These are phyloP conservation scores for Paramecium bursaria DNA, from an alignment of 73 alveolate genomes.

Conservation along the genomic window DNA sequence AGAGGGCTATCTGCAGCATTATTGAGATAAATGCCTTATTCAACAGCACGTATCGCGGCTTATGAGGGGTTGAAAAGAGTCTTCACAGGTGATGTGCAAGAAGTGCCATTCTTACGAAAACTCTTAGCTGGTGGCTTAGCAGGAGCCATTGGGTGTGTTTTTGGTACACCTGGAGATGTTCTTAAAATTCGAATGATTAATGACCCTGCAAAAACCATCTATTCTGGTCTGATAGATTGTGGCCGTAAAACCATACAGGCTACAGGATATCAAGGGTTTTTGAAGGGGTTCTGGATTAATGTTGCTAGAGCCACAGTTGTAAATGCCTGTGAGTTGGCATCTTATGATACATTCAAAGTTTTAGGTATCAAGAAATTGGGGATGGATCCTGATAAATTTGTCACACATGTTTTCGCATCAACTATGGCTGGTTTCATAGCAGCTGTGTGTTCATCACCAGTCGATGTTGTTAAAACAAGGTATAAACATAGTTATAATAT, in stretches of 20 bases:
- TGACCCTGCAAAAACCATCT: slow-evolving; percentile 39
- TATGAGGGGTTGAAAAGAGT: slow-evolving; percentile 59
- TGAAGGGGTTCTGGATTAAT: slow-evolving; percentile 33
- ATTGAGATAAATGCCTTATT: slow-evolving; percentile 60
- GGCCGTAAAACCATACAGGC: slow-evolving; percentile 41
- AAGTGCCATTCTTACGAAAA: slow-evolving; percentile 46
- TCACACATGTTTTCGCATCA: slow-evolving; percentile 59
- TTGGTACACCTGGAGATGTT: slow-evolving; percentile 74
- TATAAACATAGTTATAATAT: neutral
- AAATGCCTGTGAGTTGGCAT: slow-evolving; percentile 53
- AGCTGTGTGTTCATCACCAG: slow-evolving; percentile 68
- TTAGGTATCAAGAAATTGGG: neutral
- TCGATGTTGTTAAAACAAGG: slow-evolving; percentile 71
- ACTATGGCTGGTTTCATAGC: slow-evolving; percentile 69
- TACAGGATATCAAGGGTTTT: slow-evolving; percentile 60
- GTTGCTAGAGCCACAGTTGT: slow-evolving; percentile 66
- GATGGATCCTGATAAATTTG: slow-evolving; percentile 7
- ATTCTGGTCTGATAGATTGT: slow-evolving; percentile 43
- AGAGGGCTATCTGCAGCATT: slow-evolving; percentile 70
- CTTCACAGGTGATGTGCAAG: slow-evolving; percentile 45
- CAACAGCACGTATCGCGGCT: slow-evolving; percentile 64
- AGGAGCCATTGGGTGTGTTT: slow-evolving; percentile 63
- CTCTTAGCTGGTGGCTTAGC: slow-evolving; percentile 61
- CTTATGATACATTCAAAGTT: slow-evolving; percentile 61
- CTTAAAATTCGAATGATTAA: slow-evolving; percentile 66